Percentiles rank a stretch among this genome's conserved stretches.
Conservation (phyloP, 371 early-diverging fungal genomes). For the Rhizopus sp. region DNA sequence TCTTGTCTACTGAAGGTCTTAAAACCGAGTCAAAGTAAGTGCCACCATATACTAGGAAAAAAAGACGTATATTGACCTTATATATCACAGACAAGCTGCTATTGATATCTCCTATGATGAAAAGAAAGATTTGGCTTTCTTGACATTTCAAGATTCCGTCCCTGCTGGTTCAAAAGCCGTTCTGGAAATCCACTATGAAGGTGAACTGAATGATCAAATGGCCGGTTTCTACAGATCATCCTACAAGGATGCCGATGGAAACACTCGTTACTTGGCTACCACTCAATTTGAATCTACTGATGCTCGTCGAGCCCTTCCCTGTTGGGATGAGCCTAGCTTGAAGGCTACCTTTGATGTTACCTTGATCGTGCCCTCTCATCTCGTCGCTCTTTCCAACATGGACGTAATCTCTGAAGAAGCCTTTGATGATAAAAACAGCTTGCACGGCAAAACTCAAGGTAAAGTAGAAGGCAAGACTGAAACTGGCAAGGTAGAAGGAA, state of each 20-base stretch:
- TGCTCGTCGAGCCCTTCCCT: conserved; percentile 91
- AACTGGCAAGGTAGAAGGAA: conserved; percentile 28
- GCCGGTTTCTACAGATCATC: conserved; percentile 86
- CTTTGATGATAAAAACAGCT: conserved; percentile 30
- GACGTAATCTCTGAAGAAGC: conserved; percentile 62
- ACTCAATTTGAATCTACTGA: conserved; percentile 96
- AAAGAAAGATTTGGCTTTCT: conserved; percentile 68
- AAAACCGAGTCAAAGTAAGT: conserved; percentile 61
- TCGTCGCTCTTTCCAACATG: conserved; percentile 90
- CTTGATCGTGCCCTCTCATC: conserved; percentile 68
- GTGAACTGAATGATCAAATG: conserved; percentile 84
- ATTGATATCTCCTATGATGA: conserved; percentile 66
- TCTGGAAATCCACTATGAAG: conserved; percentile 70
- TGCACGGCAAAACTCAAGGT: conserved; percentile 27
- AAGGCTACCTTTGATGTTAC: conserved; percentile 92
- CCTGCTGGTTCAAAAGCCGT: conserved; percentile 68
- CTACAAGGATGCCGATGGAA: conserved; percentile 75
- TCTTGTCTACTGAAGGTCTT: conserved; percentile 49
- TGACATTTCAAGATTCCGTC: conserved; percentile 70
- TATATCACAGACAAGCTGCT: conserved; percentile 58
- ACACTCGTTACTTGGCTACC: conserved; percentile 74
- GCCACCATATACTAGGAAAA: not conserved
- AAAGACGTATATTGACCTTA: not conserved
- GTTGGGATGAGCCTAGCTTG: conserved; percentile 88
- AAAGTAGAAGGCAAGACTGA: conserved; percentile 35